These are phyloP conservation scores for Salix caprea DNA, from an alignment of 345 rosid genomes.

Conservation along the genomic window DNA sequence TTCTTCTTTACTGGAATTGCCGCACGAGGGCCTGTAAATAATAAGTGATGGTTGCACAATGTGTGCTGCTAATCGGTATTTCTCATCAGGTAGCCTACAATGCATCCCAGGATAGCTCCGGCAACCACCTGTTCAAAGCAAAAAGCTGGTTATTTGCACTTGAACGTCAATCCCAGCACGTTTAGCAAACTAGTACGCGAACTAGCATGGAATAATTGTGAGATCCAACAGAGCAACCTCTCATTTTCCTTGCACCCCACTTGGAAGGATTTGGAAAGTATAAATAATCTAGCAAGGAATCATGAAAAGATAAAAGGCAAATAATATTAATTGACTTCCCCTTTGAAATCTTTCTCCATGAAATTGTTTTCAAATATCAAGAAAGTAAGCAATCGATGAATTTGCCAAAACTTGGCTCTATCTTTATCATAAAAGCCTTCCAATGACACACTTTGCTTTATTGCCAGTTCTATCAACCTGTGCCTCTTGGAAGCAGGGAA, in stretches of 20 bases:
- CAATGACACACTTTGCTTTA: background rate
- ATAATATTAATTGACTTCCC: background rate
- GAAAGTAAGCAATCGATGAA: background rate
- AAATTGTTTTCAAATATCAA: background rate
- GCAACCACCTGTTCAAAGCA: slow-evolving; percentile 63
- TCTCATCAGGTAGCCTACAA: slow-evolving; percentile 74
- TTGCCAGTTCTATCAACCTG: background rate
- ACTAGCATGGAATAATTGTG: background rate
- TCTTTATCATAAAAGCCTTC: background rate
- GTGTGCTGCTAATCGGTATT: slow-evolving; percentile 35
- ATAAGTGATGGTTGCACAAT: background rate
- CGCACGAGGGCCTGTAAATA: background rate
- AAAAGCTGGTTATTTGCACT: background rate
- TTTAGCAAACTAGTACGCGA: background rate
- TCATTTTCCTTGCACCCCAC: background rate
- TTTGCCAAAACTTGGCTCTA: background rate
- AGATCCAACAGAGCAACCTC: background rate
- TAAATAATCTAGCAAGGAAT: background rate
- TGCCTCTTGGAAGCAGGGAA: background rate
- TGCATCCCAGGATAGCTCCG: slow-evolving; percentile 70
- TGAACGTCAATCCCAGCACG: background rate
- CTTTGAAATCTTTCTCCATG: too few species aligned
- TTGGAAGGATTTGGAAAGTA: background rate
- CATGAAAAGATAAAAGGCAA: background rate
- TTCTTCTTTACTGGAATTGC: background rate